A percentile compares a stretch with the other conserved stretches of the same genome.
phyloP scores from a whole-genome alignment of 2,329 filamentous ascomycete genomes.

The Ploettnerulaceae sp. region DNA sequence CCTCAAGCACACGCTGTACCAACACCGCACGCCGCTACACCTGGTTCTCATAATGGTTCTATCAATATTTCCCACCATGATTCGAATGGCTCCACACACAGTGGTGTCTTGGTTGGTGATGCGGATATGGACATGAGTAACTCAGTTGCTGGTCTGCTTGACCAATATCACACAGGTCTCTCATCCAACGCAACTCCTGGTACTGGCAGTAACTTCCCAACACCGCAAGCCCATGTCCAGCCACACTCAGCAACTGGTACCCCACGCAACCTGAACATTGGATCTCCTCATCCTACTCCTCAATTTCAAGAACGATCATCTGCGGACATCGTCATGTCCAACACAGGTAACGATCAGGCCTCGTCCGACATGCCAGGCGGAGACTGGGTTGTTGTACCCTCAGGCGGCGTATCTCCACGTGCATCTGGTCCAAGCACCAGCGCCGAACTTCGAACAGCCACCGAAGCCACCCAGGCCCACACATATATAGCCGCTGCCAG shows the following conservation, averaged over 20 bases:
- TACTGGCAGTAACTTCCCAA: conserved; percentile 43
- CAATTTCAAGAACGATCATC: conserved; percentile 18
- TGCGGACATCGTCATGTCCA: conserved; percentile 14
- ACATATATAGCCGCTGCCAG: background rate
- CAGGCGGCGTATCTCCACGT: conserved; percentile 44
- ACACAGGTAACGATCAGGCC: conserved; percentile 13
- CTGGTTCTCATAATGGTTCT: conserved; percentile 51
- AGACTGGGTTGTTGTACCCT: conserved; percentile 73
- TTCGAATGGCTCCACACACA: conserved; percentile 52
- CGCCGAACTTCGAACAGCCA: conserved; percentile 1
- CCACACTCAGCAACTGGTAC: conserved; percentile 55
- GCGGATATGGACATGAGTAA: conserved; percentile 60
- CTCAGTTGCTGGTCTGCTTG: conserved; percentile 59
- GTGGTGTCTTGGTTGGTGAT: conserved; percentile 52
- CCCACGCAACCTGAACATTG: conserved; percentile 42
- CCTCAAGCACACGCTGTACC: conserved; percentile 15
- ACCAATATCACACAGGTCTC: conserved; percentile 62
- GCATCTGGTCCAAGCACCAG: background rate
- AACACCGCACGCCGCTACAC: conserved; percentile 41
- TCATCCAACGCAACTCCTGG: conserved; percentile 54
- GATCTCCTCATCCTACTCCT: conserved; percentile 41
- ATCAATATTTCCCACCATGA: conserved; percentile 41
- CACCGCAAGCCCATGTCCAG: conserved; percentile 56
- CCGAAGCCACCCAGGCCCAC: background rate
- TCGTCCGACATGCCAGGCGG: conserved; percentile 43